Conservation (phyloP, 73 alveolate genomes). For the Vitrella brassicaformis region DNA sequence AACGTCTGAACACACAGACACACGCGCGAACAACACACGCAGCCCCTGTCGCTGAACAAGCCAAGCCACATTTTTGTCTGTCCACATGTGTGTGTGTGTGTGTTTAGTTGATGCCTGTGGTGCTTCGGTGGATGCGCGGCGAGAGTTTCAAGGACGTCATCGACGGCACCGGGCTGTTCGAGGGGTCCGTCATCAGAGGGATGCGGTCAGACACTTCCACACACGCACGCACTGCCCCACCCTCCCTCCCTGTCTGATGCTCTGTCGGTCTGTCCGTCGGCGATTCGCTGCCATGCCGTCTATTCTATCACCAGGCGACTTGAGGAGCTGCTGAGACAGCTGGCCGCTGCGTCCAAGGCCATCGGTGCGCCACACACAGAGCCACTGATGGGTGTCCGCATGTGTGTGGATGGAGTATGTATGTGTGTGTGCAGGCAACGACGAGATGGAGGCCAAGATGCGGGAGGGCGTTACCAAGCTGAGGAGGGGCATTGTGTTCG, state of each 20-base stretch:
- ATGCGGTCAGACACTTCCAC: neutral
- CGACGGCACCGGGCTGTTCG: neutral
- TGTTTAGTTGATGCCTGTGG: neutral
- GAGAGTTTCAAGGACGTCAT: slow-evolving; percentile 21
- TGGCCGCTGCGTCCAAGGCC: slow-evolving; percentile 30
- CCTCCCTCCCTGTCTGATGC: too few relatives aligned
- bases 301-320: neutral
- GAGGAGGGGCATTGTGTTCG: slow-evolving; percentile 97
- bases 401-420: too few relatives aligned
- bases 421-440: too few relatives aligned
- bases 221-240: too few relatives aligned
- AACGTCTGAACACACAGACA: too few relatives aligned
- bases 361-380: too few relatives aligned
- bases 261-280: too few relatives aligned
- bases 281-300: too few relatives aligned
- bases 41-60: too few relatives aligned
- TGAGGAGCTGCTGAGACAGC: slow-evolving; percentile 24
- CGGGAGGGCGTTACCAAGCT: slow-evolving; percentile 74
- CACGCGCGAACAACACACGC: too few relatives aligned
- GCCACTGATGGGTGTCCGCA: too few relatives aligned
- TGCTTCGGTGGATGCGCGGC: slow-evolving; percentile 27
- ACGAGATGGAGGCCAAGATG: slow-evolving; percentile 55
- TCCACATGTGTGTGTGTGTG: neutral
- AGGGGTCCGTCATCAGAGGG: slow-evolving; percentile 16
- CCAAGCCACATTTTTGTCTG: too few relatives aligned